Base-by-base conservation (phyloP, 2,329 filamentous ascomycete species). In the Botrytis medusae region DNA sequence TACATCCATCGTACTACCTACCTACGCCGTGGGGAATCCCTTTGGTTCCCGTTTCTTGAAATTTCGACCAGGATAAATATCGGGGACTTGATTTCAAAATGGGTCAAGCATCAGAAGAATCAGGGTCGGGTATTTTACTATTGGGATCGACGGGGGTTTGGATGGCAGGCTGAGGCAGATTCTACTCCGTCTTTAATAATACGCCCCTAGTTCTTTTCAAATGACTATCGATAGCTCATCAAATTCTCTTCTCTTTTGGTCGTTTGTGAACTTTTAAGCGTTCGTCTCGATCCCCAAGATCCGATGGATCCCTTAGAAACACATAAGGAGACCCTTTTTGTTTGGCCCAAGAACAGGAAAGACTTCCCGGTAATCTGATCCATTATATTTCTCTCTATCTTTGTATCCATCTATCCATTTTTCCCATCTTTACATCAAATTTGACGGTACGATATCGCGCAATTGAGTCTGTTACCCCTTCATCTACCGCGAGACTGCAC, bases 371-470 rank as follows among this genome's bases (percentile, higher is more conserved):
- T 14, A 69, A 57, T 68, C 51, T 68, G 32, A 34, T 42, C n/a
- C 25, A 12, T 32, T 32, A n/a, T 22, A 4, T 61, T 25, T 61
- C 32, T 61, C 59, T 62, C 22, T n/a, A n/a, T 62, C 60, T 25
- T 40, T n/a, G 44, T 14, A 46, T 67, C 29, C n/a, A 48, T 46
- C 32, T 34, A 40, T 25, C 46, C 46, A 29, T 42, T 14, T 18
- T 29, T 29, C 2, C 51, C 46, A 20, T 63, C 37, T n/a, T 29
- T 8, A 8, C 51, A 57, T 57, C n/a, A 42, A 18, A 42, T 63
- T 40, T n/a, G n/a, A 40, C 25, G 59, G 61, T 63, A 63, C 40
- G 40, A 51, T 40, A 69, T 69, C 65, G 65, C 65, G 65, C 65
- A 59, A 69, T 69, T 69, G 48, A 44, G 61, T 44, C 60, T 54